These are phyloP conservation scores for Boechera retrofracta DNA, from an alignment of 345 rosid species.

Conservation along the genomic window DNA sequence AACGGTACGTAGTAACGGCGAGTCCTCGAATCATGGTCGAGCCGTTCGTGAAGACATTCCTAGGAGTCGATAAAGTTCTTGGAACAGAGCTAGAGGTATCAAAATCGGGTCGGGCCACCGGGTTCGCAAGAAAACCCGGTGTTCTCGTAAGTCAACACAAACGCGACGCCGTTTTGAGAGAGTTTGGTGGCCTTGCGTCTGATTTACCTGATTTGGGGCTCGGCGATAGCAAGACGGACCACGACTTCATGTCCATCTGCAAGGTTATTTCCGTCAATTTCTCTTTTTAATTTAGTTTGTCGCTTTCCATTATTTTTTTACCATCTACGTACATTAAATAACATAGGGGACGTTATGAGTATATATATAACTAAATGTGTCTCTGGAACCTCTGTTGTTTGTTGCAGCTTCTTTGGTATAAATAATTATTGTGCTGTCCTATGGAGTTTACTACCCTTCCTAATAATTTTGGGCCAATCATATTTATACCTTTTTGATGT, in stretches of 20 bases:
- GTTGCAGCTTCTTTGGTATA: constrained; percentile 35
- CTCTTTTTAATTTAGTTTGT: background rate
- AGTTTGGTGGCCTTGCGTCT: constrained; percentile 54
- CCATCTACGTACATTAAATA: constrained; percentile 35
- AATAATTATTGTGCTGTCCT: constrained; percentile 27
- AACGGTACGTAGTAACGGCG: constrained; percentile 73
- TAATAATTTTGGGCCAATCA: constrained; percentile 23
- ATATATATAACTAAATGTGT: constrained; percentile 21
- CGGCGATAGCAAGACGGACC: constrained; percentile 78
- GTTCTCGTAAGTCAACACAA: constrained; percentile 67
- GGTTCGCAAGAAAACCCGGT: constrained; percentile 73
- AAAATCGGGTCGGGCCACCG: constrained; percentile 80
- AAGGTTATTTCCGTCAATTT: constrained; percentile 56
- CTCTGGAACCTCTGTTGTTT: constrained; percentile 26
- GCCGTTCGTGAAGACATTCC: constrained; percentile 68
- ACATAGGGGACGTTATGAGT: constrained; percentile 29
- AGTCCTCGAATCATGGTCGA: constrained; percentile 88
- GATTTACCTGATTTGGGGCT: constrained; percentile 79
- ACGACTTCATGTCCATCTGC: constrained; percentile 87
- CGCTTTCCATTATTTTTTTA: constrained; percentile 22
- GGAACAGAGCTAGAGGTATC: constrained; percentile 81
- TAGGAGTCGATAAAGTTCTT: constrained; percentile 82
- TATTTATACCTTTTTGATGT: constrained; percentile 2
- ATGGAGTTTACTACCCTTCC: constrained; percentile 29
- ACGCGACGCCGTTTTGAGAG: constrained; percentile 63